A percentile compares a stretch with the other conserved stretches of the same genome.
Conservation (phyloP, 208 protist species). For the Leishmania martiniquensis region DNA sequence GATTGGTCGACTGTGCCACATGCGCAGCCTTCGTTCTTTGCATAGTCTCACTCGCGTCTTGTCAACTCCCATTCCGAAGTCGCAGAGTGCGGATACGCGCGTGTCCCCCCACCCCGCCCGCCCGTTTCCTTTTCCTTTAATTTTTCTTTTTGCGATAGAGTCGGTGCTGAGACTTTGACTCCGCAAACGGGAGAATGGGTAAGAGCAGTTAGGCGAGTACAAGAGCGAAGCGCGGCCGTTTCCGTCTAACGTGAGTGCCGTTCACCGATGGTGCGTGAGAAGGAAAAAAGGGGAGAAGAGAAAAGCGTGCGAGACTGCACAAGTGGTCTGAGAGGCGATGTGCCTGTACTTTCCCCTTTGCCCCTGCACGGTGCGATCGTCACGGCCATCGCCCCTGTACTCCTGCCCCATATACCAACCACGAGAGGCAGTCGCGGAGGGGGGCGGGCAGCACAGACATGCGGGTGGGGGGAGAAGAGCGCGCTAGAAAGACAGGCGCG, state of each 20-base stretch:
- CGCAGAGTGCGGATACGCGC: neutral
- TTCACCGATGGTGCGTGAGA: neutral
- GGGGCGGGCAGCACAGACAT: neutral
- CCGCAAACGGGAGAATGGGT: neutral
- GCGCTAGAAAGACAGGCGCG: neutral
- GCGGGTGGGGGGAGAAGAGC: no score
- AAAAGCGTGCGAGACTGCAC: neutral
- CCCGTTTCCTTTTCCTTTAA: neutral
- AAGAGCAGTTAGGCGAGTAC: constrained; percentile 12
- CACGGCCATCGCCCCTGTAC: neutral
- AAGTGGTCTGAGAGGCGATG: neutral
- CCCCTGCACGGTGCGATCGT: neutral
- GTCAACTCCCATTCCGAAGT: no score
- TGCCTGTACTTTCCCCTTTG: neutral
- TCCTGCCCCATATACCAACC: neutral
- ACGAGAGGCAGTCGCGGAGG: neutral
- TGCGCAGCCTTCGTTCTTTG: neutral
- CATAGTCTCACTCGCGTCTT: neutral
- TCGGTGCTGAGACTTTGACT: neutral
- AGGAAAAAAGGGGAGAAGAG: constrained; percentile 23
- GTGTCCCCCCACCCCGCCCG: no score
- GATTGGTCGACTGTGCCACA: neutral
- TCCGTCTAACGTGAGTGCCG: neutral
- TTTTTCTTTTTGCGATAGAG: neutral
- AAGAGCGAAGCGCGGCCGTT: neutral